A percentile compares a stretch with the other conserved stretches of the same genome.
Evolutionary conservation across 2,329 filamentous ascomycete genomes (phyloP).

Genomic region (Aspergillus pseudotamarii): DNA sequence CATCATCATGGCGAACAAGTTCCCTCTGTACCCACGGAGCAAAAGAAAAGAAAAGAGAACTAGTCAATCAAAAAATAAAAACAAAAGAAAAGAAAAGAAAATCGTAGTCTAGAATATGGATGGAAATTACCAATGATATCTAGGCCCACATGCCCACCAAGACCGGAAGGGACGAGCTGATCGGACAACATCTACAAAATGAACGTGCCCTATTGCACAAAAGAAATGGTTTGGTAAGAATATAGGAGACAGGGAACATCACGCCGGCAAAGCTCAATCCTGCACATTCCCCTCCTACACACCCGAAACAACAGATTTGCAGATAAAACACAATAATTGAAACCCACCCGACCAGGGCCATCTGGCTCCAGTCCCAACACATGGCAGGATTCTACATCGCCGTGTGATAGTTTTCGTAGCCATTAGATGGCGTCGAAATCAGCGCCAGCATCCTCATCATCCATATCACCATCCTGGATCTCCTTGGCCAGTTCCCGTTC

Average conservation of each 20-base stretch:
- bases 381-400: constrained; percentile 19
- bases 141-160: constrained; percentile 13
- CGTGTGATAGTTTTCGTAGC: constrained; percentile 21
- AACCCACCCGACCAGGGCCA: constrained; percentile 13
- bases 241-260: constrained; percentile 31
- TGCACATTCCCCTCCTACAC: constrained; percentile 32
- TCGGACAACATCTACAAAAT: constrained; percentile 18
- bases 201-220: constrained; percentile 15
- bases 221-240: constrained; percentile 25
- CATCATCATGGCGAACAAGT: not conserved
- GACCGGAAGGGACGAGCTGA: constrained; percentile 11
- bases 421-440: constrained; percentile 93
- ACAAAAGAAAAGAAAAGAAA: not conserved
- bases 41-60: not conserved
- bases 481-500: constrained; percentile 98
- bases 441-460: constrained; percentile 92
- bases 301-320: constrained; percentile 28
- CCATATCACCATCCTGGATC: constrained; percentile 95
- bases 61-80: not conserved
- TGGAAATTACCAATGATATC: constrained; percentile 17
- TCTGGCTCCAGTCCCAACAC: constrained; percentile 8
- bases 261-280: constrained; percentile 29
- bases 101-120: constrained; percentile 15
- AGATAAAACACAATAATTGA: constrained; percentile 32
- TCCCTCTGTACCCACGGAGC: not conserved